A percentile compares a stretch with the other conserved stretches of the same genome.
Evolutionary conservation across 169 alveolate genomes (phyloP).

Genomic region (Fabrea salina): DNA sequence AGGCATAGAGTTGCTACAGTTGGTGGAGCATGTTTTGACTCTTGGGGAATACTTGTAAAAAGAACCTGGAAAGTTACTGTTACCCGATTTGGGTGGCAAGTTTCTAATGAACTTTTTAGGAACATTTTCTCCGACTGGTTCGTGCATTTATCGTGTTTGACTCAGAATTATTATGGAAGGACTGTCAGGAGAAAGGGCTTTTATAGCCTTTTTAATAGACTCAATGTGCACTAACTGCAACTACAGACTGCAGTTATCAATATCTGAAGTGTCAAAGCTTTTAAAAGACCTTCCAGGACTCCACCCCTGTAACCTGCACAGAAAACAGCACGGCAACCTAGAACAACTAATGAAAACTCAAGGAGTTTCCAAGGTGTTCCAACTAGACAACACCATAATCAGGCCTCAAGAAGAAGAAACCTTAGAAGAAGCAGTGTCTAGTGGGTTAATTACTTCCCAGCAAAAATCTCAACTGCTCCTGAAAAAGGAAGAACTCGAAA

Average conservation of each 20-base stretch:
- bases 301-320: slow-evolving; percentile 10
- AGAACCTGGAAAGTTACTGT: no score
- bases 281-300: not conserved
- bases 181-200: not conserved
- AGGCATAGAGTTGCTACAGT: no score
- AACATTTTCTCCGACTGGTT: no score
- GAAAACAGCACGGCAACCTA: slow-evolving; percentile 26
- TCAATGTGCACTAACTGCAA: not conserved
- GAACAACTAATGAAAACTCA: not conserved
- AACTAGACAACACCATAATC: slow-evolving; percentile 3
- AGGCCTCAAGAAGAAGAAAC: not conserved
- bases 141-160: no score
- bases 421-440: not conserved
- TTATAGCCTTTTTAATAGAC: not conserved
- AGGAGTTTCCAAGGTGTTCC: not conserved
- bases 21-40: no score
- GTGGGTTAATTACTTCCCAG: not conserved
- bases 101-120: no score
- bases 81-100: no score
- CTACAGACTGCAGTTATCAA: slow-evolving; percentile 16
- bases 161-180: no score
- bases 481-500: slow-evolving; percentile 1
- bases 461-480: not conserved
- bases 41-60: no score
- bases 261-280: not conserved